Evolutionary conservation across 2,329 filamentous ascomycete species (phyloP), one percentile per base, ranked within the genome.

Genomic region (Beauveria caledonica): DNA sequence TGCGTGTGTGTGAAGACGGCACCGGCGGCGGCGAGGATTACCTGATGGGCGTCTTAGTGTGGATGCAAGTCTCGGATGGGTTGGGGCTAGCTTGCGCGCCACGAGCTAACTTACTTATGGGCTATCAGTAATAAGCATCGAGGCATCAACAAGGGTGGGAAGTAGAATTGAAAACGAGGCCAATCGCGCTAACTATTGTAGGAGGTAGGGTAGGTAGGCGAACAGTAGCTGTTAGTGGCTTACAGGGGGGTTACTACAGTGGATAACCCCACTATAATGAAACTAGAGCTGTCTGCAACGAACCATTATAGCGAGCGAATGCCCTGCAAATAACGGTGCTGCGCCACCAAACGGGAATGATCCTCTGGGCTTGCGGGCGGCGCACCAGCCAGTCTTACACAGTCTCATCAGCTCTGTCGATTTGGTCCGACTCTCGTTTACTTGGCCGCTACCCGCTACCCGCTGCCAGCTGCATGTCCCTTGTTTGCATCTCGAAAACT

Each of bases 41-140:
- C 39, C 29, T 33, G 39, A 33, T 27, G 52, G 23, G 15, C 15
- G 19, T 42, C 29, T 40, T 40, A 40, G 45, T 3, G 45, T 21
- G 29, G 55, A 42, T 50, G 55, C 44, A 58, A 23, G 55, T 58
- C 55, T 50, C 42, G 55, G 45, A 15, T 49, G 45, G 53, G 33
- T 25, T 50, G 11, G 21, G 17, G 39, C 39, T 44, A 45, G 52
- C 39, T 36, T 42, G 44, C 10, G 15, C 19, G 54, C 19, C 44
- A 33, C 29, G 3, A 11, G 29, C 33, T n/a, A n/a, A n/a, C n/a
- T n/a, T n/a, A n/a, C n/a, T n/a, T n/a, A n/a, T n/a, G n/a, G n/a
- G n/a, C n/a, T 15, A 36, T 36, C 33, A 36, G 33, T 15, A 49
- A 58, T 15, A 49, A 58, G 44, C 13, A 33, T 21, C 19, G n/a